These are phyloP conservation scores for Pleurotus ostreatus DNA, from an alignment of 768 basidiomycete genomes.

Conservation along the genomic window DNA sequence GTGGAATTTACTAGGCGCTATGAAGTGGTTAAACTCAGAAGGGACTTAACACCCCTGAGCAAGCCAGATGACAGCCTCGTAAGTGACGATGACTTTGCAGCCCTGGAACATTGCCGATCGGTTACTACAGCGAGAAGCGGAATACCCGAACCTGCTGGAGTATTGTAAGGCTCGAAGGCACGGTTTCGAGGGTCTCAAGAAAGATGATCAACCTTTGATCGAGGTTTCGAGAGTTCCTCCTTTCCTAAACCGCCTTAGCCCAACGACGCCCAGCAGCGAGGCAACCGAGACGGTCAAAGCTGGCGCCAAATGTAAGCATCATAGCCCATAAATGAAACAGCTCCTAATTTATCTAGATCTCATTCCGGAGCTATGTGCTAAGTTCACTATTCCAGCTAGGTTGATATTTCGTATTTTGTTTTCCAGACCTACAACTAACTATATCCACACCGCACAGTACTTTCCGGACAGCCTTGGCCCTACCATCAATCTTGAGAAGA, in stretches of 20 bases:
- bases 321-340: not conserved
- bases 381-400: slow-evolving; percentile 73
- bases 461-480: slow-evolving; percentile 60
- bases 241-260: slow-evolving; percentile 57
- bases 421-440: slow-evolving; percentile 6
- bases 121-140: slow-evolving; percentile 49
- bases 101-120: slow-evolving; percentile 4
- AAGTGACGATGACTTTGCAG: slow-evolving; percentile 22
- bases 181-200: slow-evolving; percentile 56
- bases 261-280: slow-evolving; percentile 40
- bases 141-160: slow-evolving; percentile 58
- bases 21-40: slow-evolving; percentile 48
- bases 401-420: slow-evolving; percentile 21
- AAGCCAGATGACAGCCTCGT: slow-evolving; percentile 64
- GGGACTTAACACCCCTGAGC: slow-evolving; percentile 70
- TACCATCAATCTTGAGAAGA: slow-evolving; percentile 71
- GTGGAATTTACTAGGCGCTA: slow-evolving; percentile 77
- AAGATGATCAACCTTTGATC: slow-evolving; percentile 67
- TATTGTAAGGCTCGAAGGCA: slow-evolving; percentile 62
- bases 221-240: slow-evolving; percentile 55
- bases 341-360: slow-evolving; percentile 44
- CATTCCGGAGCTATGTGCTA: slow-evolving; percentile 79
- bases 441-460: slow-evolving; percentile 35
- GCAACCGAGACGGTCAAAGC: slow-evolving; percentile 30
- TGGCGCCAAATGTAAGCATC: slow-evolving; percentile 55